Conservation (phyloP, 2,329 filamentous ascomycete species). For the Ophiostoma pallidulum region DNA sequence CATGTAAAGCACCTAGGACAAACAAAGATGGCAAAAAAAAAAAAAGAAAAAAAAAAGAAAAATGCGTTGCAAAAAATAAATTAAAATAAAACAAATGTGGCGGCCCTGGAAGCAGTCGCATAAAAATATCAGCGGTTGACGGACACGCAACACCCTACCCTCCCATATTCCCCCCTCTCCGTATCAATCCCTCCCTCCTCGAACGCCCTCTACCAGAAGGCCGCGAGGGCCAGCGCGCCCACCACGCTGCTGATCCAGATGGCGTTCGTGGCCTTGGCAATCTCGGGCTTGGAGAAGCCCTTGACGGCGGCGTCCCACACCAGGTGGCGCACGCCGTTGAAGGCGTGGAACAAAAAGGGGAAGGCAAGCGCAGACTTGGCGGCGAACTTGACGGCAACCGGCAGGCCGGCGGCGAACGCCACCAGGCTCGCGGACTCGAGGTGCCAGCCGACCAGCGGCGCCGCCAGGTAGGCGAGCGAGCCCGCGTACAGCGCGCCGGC, state of each 20-base stretch:
- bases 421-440: constrained; percentile 51
- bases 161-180: too few relatives aligned
- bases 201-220: constrained; percentile 26
- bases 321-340: constrained; percentile 48
- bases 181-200: too few relatives aligned
- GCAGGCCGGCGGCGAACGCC: constrained; percentile 49
- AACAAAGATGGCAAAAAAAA: too few relatives aligned
- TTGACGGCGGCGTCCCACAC: constrained; percentile 38
- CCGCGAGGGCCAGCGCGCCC: constrained; percentile 36
- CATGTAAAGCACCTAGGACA: too few relatives aligned
- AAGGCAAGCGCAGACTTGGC: constrained; percentile 48
- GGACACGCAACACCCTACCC: too few relatives aligned
- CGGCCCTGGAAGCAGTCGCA: too few relatives aligned
- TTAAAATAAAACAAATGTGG: too few relatives aligned
- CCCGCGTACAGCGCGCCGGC: constrained; percentile 71
- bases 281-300: constrained; percentile 40
- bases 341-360: constrained; percentile 49
- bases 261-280: constrained; percentile 36
- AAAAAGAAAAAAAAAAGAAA: too few relatives aligned
- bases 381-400: constrained; percentile 48
- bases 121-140: too few relatives aligned
- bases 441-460: constrained; percentile 61
- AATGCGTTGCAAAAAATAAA: too few relatives aligned
- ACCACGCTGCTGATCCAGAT: constrained; percentile 40
- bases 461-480: constrained; percentile 68